Conservation (phyloP, 2,329 filamentous ascomycete genomes). For the Exophiala spinifera region DNA sequence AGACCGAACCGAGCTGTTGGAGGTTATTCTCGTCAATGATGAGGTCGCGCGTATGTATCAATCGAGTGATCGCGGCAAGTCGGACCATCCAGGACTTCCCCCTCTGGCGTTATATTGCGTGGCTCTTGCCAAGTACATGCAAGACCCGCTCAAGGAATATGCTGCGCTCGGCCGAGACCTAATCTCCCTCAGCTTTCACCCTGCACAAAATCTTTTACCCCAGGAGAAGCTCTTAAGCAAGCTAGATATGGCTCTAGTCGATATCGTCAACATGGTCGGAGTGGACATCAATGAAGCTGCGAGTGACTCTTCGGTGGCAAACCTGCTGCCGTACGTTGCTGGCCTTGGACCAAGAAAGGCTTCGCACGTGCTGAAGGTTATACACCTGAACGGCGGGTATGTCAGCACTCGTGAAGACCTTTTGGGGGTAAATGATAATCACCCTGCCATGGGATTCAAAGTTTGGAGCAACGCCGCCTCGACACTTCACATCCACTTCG, state of each 20-base stretch:
- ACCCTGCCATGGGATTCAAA: conserved; percentile 78
- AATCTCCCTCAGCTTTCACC: conserved; percentile 80
- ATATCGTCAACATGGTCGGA: conserved; percentile 95
- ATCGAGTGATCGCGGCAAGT: conserved; percentile 73
- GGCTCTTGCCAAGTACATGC: conserved; percentile 83
- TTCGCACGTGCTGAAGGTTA: conserved; percentile 77
- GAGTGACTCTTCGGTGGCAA: conserved; percentile 74
- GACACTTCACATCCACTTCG: conserved; percentile 87
- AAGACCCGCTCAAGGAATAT: conserved; percentile 95
- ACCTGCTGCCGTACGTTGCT: conserved; percentile 84
- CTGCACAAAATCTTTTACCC: conserved; percentile 82
- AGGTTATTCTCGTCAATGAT: conserved; percentile 90
- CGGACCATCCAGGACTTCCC: conserved; percentile 76
- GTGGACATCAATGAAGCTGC: conserved; percentile 94
- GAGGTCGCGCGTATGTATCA: conserved; percentile 97
- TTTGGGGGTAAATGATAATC: conserved; percentile 79
- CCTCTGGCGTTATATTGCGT: conserved; percentile 85
- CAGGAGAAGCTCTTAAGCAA: conserved; percentile 82
- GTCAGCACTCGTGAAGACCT: conserved; percentile 83
- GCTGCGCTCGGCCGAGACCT: conserved; percentile 87
- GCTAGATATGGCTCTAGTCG: conserved; percentile 94
- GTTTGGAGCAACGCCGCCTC: conserved; percentile 98
- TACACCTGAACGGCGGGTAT: conserved; percentile 84
- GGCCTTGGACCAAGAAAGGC: conserved; percentile 92
- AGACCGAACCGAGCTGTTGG: conserved; percentile 72